A percentile compares a stretch with the other conserved stretches of the same genome.
These are phyloP conservation scores for Tolypocladium inflatum DNA, from an alignment of 2,329 filamentous ascomycete species.

Conservation along the genomic window DNA sequence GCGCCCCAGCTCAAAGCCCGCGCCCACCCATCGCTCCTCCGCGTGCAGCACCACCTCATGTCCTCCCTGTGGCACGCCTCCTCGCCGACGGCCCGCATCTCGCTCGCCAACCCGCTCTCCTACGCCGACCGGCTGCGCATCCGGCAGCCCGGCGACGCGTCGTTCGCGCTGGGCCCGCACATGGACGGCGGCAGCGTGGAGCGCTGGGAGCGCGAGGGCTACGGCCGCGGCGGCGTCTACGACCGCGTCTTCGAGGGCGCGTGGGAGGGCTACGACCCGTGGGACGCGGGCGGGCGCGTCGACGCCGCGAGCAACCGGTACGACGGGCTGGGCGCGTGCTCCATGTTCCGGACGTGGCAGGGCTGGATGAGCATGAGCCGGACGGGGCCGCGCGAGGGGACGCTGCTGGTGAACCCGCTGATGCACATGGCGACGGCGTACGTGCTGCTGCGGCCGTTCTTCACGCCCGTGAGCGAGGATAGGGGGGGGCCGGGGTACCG, in stretches of 20 bases:
- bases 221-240: constrained; percentile 60
- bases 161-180: constrained; percentile 65
- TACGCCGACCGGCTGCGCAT: constrained; percentile 69
- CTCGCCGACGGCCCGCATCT: constrained; percentile 36
- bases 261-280: constrained; percentile 79
- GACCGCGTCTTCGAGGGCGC: constrained; percentile 59
- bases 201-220: constrained; percentile 63
- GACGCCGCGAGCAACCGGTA: constrained; percentile 66
- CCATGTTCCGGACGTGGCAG: constrained; percentile 81
- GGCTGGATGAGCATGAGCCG: constrained; percentile 77
- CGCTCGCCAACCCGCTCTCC: constrained; percentile 44
- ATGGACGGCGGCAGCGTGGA: constrained; percentile 67
- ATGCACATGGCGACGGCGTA: constrained; percentile 70
- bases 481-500: constrained; percentile 13
- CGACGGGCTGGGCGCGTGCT: constrained; percentile 70
- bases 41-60: constrained; percentile 53
- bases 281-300: constrained; percentile 64
- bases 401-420: constrained; percentile 72
- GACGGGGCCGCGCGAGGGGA: constrained; percentile 67
- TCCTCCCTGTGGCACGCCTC: constrained; percentile 48
- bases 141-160: constrained; percentile 58
- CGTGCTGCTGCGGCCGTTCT: constrained; percentile 75
- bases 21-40: constrained; percentile 54
- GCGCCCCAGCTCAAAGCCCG: constrained; percentile 57
- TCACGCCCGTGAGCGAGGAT: constrained; percentile 42